Base-by-base conservation (phyloP, 2,329 filamentous ascomycete genomes). In the Paraphoma sp. region DNA sequence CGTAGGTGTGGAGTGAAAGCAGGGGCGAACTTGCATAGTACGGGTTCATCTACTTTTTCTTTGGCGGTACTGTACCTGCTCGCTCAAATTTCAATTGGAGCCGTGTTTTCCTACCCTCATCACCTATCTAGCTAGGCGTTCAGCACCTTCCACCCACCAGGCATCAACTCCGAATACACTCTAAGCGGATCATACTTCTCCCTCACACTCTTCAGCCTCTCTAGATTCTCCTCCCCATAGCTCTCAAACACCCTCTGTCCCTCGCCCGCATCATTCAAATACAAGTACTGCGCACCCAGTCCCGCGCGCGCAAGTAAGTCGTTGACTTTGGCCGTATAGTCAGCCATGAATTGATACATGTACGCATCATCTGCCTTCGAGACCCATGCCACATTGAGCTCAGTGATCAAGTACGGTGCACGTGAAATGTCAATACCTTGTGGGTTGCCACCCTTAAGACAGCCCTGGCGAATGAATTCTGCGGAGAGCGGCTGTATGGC, bases 111-210 rank as follows among this genome's bases (percentile, higher is more conserved):
- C n/a, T n/a, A n/a, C n/a, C n/a, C n/a, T n/a, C n/a, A n/a, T n/a
- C n/a, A n/a, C n/a, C n/a, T n/a, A n/a, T n/a, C n/a, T n/a, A n/a
- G n/a, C n/a, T n/a, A n/a, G n/a, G n/a, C 23, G 23, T 23, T 23
- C 23, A 5, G 5, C 2, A 23, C 23, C 23, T 23, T 23, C 23
- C 23, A 23, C 2, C 23, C 23, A 23, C 23, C 23, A 5, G 23
- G 23, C 23, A 23, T 23, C 23, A 23, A 23, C 23, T 23, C 23
- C 23, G 23, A 23, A 23, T 36, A 36, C 33, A 68, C 54, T 43
- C 65, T 63, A 4, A 48, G 48, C 9, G 68, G 67, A 49, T 75
- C 70, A 49, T 70, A 71, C 53, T 64, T 60, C 11, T 57, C 52
- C 54, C 72, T 69, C 44, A 72, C 59, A 50, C 55, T 31, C 49